Conservation (phyloP, 2,329 filamentous ascomycete species). For the Botrytis squamosa region DNA sequence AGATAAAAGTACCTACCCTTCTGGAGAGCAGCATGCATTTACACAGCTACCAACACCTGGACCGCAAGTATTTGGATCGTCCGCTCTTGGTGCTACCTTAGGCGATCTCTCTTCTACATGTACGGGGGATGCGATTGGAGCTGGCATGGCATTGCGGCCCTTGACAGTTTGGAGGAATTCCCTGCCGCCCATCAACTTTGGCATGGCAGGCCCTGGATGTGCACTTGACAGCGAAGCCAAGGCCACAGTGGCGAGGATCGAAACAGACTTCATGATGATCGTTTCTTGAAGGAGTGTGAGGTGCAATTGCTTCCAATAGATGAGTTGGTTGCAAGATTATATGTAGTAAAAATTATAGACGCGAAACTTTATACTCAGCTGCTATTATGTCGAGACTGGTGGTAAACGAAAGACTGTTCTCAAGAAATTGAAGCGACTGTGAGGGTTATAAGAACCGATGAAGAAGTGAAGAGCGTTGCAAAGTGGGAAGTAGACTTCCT, state of each 20-base stretch:
- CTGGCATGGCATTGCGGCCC: constrained; percentile 27
- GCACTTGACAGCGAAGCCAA: constrained; percentile 28
- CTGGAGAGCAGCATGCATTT: constrained; percentile 34
- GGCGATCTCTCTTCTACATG: constrained; percentile 20
- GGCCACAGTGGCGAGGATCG: constrained; percentile 22
- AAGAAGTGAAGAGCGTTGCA: neutral
- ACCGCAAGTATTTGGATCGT: constrained; percentile 32
- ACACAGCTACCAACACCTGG: constrained; percentile 32
- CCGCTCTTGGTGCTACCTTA: constrained; percentile 23
- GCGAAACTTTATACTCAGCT: neutral
- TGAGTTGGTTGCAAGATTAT: neutral
- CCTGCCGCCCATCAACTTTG: constrained; percentile 32
- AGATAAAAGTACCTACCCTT: constrained; percentile 29
- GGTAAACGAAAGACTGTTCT: constrained; percentile 5
- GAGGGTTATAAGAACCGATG: neutral
- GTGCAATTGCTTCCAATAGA: neutral
- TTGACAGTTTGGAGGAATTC: constrained; percentile 34
- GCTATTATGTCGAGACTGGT: neutral
- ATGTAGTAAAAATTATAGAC: neutral
- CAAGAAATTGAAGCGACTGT: constrained; percentile 13
- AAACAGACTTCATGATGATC: constrained; percentile 28
- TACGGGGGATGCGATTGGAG: constrained; percentile 11
- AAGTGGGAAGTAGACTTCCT: neutral
- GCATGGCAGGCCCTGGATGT: constrained; percentile 28
- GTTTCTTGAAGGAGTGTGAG: neutral